phyloP scores from a whole-genome alignment of 371 early-diverging fungal genomes.

The Mucor sp. region DNA sequence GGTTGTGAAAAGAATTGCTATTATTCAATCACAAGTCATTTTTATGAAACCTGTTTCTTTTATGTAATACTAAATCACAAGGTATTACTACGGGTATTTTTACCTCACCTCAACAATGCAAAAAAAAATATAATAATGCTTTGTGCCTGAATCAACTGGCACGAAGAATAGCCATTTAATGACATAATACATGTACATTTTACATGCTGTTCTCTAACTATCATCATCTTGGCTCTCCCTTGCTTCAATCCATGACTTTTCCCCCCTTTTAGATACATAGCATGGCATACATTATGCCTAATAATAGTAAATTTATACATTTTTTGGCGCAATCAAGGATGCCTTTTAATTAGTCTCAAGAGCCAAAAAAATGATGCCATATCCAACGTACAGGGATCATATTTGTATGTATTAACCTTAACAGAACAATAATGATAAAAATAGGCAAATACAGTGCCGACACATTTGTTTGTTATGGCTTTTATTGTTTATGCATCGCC shows the following conservation, averaged over 20 bases:
- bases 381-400: background rate
- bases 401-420: background rate
- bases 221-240: background rate
- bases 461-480: background rate
- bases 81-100: background rate
- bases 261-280: background rate
- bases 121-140: background rate
- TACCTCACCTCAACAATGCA: conserved; percentile 10
- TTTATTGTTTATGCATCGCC: background rate
- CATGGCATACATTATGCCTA: background rate
- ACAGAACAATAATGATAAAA: background rate
- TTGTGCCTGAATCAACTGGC: background rate
- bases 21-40: background rate
- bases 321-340: background rate
- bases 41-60: background rate
- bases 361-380: background rate
- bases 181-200: background rate
- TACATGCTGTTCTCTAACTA: background rate
- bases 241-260: background rate
- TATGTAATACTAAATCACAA: conserved; percentile 1
- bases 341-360: background rate
- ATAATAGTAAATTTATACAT: background rate
- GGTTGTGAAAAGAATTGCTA: background rate
- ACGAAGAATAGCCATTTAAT: background rate
- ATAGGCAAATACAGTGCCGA: background rate